Base-by-base conservation (phyloP, 441 rosid genomes). In the Sinapis alba region DNA sequence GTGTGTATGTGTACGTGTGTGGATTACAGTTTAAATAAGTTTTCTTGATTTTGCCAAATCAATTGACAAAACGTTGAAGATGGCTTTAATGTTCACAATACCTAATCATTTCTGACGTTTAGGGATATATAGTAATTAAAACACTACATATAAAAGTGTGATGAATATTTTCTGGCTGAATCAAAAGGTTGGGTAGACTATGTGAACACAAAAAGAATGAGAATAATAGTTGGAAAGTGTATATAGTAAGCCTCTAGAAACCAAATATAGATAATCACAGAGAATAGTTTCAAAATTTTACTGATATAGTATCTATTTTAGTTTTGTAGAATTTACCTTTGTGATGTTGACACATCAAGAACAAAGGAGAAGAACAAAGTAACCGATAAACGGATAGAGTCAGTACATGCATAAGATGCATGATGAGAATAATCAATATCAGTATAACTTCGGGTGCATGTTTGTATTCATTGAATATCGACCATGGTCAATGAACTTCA, bases 151-250 rank as follows among this genome's bases (percentile, higher is more conserved):
- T 13, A 58, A 24, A 24, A 13, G 6, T 2, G 34, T 24, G 34
- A 7, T 58, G 32, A 9, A 24, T 5, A 24, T 23, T 56, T 53
- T 56, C 5, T 54, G 60, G 8, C 30, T 5, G 28, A 21, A 56
- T 56, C 30, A 21, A 6, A 6, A 21, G 60, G 13, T 51, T 15
- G 45, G 18, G 30, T 53, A 53, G 59, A 21, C 9, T 7, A 9
- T 13, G 38, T 53, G 63, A 16, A 53, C 76, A 63, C 63, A 63
- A 24, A 28, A 53, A 63, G n/a, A 18, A 73, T 41, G 47, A 41
- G 71, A 73, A 65, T 43, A 73, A 36, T 18, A n/a, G 21, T 28
- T 15, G 32, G 47, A 73, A 65, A 54, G 65, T 73, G 58, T 73
- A 56, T 26, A 7, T 36, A 20, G 28, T 63, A 72, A 53, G 69